phyloP scores from a whole-genome alignment of 148 eudicot species.

The Chenopodium suecicum region DNA sequence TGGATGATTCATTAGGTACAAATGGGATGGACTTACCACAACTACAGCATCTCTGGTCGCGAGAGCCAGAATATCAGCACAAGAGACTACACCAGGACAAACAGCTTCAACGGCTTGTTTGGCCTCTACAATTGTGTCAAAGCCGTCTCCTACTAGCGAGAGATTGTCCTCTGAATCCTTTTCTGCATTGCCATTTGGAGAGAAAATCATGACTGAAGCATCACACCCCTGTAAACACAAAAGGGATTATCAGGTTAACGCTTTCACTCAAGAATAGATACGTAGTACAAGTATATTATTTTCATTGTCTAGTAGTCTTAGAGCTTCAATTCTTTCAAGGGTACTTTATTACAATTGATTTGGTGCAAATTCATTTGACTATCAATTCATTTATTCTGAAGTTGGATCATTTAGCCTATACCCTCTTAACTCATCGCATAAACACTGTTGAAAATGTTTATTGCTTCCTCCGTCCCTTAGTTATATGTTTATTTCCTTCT shows the following conservation, averaged over 20 bases:
- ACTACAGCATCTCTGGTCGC: conserved; percentile 70
- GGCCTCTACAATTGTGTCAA: conserved; percentile 68
- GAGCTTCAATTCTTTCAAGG: no score
- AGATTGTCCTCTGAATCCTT: conserved; percentile 59
- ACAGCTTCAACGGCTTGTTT: conserved; percentile 72
- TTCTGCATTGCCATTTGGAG: conserved; percentile 68
- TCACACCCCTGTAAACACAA: conserved; percentile 64
- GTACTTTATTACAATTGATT: no score
- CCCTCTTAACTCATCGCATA: neutral
- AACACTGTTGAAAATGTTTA: neutral
- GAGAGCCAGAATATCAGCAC: conserved; percentile 78
- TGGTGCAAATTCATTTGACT: neutral
- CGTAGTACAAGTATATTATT: neutral
- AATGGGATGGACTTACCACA: conserved; percentile 40
- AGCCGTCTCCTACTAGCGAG: conserved; percentile 78
- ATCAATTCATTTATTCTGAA: neutral
- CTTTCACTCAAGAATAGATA: no score
- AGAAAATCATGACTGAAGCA: conserved; percentile 67
- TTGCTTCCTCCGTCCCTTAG: no score
- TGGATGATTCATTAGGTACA: no score
- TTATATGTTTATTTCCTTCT: no score
- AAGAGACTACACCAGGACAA: conserved; percentile 79
- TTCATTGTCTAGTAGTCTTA: neutral
- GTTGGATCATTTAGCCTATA: neutral
- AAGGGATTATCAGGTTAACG: no score